Evolutionary conservation across 352 stramenopile species (phyloP), one percentile per base, ranked within the genome.

Genomic region (Phytophthora fragariae): DNA sequence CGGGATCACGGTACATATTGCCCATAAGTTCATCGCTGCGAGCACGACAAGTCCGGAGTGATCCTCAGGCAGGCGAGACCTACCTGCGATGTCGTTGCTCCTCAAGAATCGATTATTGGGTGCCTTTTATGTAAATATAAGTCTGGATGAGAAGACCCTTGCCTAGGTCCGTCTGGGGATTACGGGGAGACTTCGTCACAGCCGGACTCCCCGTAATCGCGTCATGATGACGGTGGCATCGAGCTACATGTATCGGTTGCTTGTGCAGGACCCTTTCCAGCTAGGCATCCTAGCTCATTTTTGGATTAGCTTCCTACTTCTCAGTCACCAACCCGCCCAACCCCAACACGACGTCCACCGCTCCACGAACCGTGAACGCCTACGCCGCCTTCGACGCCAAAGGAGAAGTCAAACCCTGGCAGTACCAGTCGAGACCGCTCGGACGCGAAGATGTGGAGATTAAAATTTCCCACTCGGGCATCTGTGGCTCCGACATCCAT

Each of bases 321-420:
- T 21, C 19, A 21, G 19, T 21, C 19, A 21, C 19, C 19, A 21
- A 21, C 19, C 19, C 19, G 19, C 6, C 9, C 5, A 15, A n/a
- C 9, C 49, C 49, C 17, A 56, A 7, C n/a, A 31, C 49, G 15
- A 56, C 35, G 49, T 56, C 49, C 11, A 58, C 52, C 21, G 27
- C 53, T 12, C 49, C 44, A 24, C 37, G 58, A 29, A 33, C 58
- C 27, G 27, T 57, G 24, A 65, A 57, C 58, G 17, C 59, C 9
- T 57, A 57, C 59, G 59, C 59, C 29, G 61, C 61, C 6, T 68
- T 68, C 46, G 47, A 60, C 27, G 27, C 33, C 61, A 60, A 68
- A 33, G 61, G 44, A 29, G 61, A 68, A 85, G 29, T 60, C 54
- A 60, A 60, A 29, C 54, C 54, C 29, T 60, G 54, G 54, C 54